Percentiles rank a stretch among this genome's conserved stretches.
Conservation (phyloP, 1,284 basidiomycete genomes). For the Clitocybe nebularis region DNA sequence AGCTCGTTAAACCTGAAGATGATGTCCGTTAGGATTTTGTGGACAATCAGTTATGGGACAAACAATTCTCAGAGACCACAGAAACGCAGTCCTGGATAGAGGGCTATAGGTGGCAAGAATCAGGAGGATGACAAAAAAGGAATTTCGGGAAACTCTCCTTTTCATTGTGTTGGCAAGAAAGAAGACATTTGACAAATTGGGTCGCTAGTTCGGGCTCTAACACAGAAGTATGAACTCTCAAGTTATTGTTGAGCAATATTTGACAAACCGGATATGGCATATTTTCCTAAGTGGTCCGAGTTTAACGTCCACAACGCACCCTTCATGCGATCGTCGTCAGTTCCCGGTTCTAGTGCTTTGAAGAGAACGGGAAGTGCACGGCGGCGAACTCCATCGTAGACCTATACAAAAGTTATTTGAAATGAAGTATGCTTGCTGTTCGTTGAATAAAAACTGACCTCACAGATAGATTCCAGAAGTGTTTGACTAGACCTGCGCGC, state of each 20-base stretch:
- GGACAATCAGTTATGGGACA: conserved; percentile 14
- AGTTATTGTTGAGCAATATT: background rate
- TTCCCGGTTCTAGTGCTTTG: conserved; percentile 66
- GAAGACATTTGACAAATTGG: conserved; percentile 46
- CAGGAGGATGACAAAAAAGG: background rate
- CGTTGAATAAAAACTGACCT: conserved; percentile 30
- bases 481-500: conserved; percentile 51
- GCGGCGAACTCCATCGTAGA: conserved; percentile 75
- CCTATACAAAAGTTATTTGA: conserved; percentile 27
- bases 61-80: conserved; percentile 61
- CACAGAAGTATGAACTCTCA: background rate
- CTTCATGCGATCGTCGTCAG: conserved; percentile 88
- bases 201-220: conserved; percentile 48
- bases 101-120: conserved; percentile 34
- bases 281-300: conserved; percentile 60
- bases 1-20: conserved; percentile 48
- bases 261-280: conserved; percentile 51
- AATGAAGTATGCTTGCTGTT: background rate
- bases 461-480: conserved; percentile 54
- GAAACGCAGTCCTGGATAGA: conserved; percentile 67
- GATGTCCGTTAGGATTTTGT: conserved; percentile 8
- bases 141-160: conserved; percentile 38
- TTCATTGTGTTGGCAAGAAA: conserved; percentile 66
- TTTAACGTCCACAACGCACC: conserved; percentile 87
- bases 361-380: conserved; percentile 67